Percentiles rank a stretch among this genome's conserved stretches.
phyloP scores from a whole-genome alignment of 2,329 filamentous ascomycete species.

The Xylariaceae sp. region DNA sequence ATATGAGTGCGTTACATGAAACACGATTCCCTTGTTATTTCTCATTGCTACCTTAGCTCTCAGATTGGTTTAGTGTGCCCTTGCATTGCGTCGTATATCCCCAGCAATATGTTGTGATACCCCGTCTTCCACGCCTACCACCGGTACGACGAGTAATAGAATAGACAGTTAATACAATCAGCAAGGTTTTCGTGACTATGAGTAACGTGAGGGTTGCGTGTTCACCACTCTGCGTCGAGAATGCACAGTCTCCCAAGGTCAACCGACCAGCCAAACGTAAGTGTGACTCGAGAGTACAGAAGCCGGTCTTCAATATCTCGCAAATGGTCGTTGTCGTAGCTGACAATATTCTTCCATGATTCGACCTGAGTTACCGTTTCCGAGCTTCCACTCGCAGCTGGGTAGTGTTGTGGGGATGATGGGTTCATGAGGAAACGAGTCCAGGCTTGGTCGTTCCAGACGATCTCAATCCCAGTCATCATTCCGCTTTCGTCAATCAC shows the following conservation, averaged over 20 bases:
- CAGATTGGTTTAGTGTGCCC: too few relatives aligned
- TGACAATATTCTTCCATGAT: slow-evolving; percentile 36
- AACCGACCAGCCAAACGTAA: slow-evolving; percentile 53
- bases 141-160: too few relatives aligned
- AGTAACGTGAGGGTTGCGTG: neutral
- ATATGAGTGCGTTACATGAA: slow-evolving; percentile 1
- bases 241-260: slow-evolving; percentile 37
- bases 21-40: slow-evolving; percentile 1
- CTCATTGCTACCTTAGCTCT: neutral
- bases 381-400: slow-evolving; percentile 4
- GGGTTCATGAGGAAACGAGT: slow-evolving; percentile 30
- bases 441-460: slow-evolving; percentile 53
- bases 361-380: slow-evolving; percentile 40
- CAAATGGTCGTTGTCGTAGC: slow-evolving; percentile 36
- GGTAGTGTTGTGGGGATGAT: neutral
- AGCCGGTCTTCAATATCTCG: slow-evolving; percentile 48
- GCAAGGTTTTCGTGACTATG: too few relatives aligned
- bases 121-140: too few relatives aligned
- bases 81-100: too few relatives aligned
- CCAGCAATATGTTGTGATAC: too few relatives aligned
- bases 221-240: slow-evolving; percentile 40
- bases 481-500: slow-evolving; percentile 53
- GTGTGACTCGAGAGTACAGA: slow-evolving; percentile 47
- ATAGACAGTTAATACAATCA: too few relatives aligned
- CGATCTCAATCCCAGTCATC: slow-evolving; percentile 46